Evolutionary conservation across 2,329 filamentous ascomycete species (phyloP), one percentile per base, ranked within the genome.

Genomic region (Penicillium sp.): DNA sequence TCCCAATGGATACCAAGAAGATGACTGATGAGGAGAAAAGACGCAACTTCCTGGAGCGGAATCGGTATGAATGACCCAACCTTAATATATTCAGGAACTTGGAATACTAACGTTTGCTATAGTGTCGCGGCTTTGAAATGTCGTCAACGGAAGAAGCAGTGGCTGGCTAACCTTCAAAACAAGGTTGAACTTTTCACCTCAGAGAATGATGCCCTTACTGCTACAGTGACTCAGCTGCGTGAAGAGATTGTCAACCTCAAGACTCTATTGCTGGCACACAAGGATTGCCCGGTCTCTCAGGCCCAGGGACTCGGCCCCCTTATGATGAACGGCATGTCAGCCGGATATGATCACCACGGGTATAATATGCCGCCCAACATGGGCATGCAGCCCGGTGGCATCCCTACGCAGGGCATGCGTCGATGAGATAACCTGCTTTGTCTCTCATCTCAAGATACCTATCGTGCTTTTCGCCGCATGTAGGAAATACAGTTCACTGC

Each of bases 21-120:
- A 96, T 97, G 91, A 97, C 93, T 0, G 94, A 97, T 56, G 94
- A 97, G 71, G 94, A 99, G 80, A 99, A 99, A 81, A 85, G 94
- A 42, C 96, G 95, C 79, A 99, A 97, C 73, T 99, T 99, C 75
- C 81, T 99, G 2, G 94, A 99, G 72, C 84, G 94, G 29, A 99
- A 99, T 75, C 87, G 93, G 93, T 96, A 86, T 69, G 86, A 78
- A 78, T 51, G 25, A 23, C 41, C 5, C 31, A 6, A 49, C 29
- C 25, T 21, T 3, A 3, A 8, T 23, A 17, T 55, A 45, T 45
- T 50, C 23, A 23, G n/a, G 25, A n/a, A 19, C 17, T 15, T 45
- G 31, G n/a, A 6, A 49, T 54, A 47, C 72, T 78, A 63, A 77
- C 58, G 33, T 41, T 31, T 21, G 7, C 56, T 7, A 31, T 25